Evolutionary conservation across 148 eudicot species (phyloP), one percentile per base, ranked within the genome.

Genomic region (Spergularia bocconei): DNA sequence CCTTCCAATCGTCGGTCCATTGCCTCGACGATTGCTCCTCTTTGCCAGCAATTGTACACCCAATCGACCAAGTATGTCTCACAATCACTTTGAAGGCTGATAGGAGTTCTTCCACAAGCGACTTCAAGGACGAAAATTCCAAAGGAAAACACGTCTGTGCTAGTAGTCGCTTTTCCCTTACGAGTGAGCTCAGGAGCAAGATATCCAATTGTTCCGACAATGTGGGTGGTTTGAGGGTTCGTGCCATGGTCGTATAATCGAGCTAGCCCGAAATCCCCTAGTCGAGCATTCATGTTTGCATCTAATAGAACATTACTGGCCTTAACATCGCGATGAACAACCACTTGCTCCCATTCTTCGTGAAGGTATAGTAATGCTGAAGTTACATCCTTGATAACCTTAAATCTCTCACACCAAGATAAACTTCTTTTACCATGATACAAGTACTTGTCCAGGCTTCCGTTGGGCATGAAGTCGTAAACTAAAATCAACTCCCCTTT

Each of bases 261-360:
- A 12, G 87, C 83, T 13, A 85, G 76, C 25, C 88, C 85, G 25
- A 85, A 85, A 57, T 85, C 88, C 19, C 88, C 88, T n/a, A 85
- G 73, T n/a, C 85, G 78, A 17, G 84, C 88, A 20, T 77, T 80
- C 59, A 85, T 65, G 23, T 85, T 81, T 16, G 15, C 44, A 13
- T 82, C 85, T 15, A 85, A 70, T 38, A 85, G 75, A 33, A 85
- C 81, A 54, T 85, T 85, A 70, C 88, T 85, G 15, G 88, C 80
- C 70, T 85, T 85, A 15, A 85, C 77, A 47, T 85, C 88, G 21
- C 88, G 79, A 55, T 85, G 88, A 17, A 85, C 76, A 36, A 85
- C 79, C 19, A 85, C 83, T 75, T 85, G 85, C 72, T 85, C 88
- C 85, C 85, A 85, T 66, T 78, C 88, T 69, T 85, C 82, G 48